A percentile compares a stretch with the other conserved stretches of the same genome.
Conservation (phyloP, 2,329 filamentous ascomycete genomes). For the Plectosphaerella plurivora region DNA sequence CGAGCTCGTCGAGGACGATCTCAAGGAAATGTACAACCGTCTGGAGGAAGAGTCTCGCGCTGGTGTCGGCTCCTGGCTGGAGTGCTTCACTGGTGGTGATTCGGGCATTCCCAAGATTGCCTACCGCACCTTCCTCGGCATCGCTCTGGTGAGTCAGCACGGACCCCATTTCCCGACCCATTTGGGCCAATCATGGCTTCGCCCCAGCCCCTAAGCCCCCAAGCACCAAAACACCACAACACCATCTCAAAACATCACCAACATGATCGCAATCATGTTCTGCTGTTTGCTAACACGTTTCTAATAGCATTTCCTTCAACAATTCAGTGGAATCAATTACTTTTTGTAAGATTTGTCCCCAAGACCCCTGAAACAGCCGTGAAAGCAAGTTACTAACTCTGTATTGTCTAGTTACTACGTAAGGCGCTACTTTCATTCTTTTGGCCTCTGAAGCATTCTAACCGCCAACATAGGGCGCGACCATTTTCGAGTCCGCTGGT, state of each 20-base stretch:
- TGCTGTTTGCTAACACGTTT: neutral
- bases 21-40: conserved; percentile 45
- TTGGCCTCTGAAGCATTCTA: too few relatives aligned
- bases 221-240: too few relatives aligned
- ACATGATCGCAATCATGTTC: neutral
- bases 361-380: too few relatives aligned
- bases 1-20: conserved; percentile 43
- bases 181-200: too few relatives aligned
- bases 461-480: too few relatives aligned
- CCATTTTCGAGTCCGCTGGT: conserved; percentile 63
- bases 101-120: conserved; percentile 49
- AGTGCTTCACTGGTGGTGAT: conserved; percentile 55
- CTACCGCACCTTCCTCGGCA: conserved; percentile 61
- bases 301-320: conserved; percentile 55
- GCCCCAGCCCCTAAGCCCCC: too few relatives aligned
- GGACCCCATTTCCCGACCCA: too few relatives aligned
- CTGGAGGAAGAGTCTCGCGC: conserved; percentile 39
- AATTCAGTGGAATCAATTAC: conserved; percentile 61
- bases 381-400: too few relatives aligned
- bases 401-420: too few relatives aligned
- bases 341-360: too few relatives aligned
- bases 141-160: conserved; percentile 34
- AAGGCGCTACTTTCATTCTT: too few relatives aligned
- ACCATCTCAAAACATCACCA: too few relatives aligned
- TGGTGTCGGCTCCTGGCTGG: conserved; percentile 47